Evolutionary conservation across 2,329 filamentous ascomycete species (phyloP).

Genomic region (Penicillium sp.): DNA sequence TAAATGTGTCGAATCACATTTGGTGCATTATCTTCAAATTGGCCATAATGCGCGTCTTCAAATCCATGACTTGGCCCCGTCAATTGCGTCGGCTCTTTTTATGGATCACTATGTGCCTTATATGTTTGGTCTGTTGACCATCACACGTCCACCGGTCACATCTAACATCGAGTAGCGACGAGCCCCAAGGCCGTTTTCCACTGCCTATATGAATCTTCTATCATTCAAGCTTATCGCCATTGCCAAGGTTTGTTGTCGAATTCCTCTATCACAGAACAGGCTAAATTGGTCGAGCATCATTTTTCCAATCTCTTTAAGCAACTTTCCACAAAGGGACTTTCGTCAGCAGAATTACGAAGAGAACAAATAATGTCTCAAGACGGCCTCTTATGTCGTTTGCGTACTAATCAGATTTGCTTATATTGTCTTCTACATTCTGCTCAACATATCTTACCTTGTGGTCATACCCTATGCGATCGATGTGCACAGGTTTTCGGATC

Average conservation of each 20-base stretch:
- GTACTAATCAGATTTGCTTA: constrained; percentile 21
- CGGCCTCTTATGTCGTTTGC: constrained; percentile 11
- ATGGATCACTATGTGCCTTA: constrained; percentile 26
- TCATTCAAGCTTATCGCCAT: not conserved
- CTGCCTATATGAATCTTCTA: constrained; percentile 2
- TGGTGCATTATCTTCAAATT: constrained; percentile 15
- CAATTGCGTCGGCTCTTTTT: constrained; percentile 15
- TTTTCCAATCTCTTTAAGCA: not conserved
- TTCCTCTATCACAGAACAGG: not conserved
- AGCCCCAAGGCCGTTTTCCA: constrained; percentile 3
- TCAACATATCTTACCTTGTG: constrained; percentile 19
- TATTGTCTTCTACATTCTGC: constrained; percentile 17
- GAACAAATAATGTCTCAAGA: constrained; percentile 10
- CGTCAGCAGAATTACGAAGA: not conserved
- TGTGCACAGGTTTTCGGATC: constrained; percentile 21
- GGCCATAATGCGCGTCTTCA: not conserved
- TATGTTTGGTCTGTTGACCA: constrained; percentile 12
- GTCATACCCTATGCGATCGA: constrained; percentile 23
- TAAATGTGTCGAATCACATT: not conserved
- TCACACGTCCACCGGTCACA: not conserved
- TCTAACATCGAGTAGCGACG: not conserved
- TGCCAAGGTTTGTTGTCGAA: not conserved
- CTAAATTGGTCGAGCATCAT: not conserved
- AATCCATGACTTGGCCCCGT: constrained; percentile 2
- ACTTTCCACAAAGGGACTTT: not conserved